A percentile compares a stretch with the other conserved stretches of the same genome.
phyloP scores from a whole-genome alignment of 1,284 basidiomycete genomes.

The Cutaneotrichosporon sp. region DNA sequence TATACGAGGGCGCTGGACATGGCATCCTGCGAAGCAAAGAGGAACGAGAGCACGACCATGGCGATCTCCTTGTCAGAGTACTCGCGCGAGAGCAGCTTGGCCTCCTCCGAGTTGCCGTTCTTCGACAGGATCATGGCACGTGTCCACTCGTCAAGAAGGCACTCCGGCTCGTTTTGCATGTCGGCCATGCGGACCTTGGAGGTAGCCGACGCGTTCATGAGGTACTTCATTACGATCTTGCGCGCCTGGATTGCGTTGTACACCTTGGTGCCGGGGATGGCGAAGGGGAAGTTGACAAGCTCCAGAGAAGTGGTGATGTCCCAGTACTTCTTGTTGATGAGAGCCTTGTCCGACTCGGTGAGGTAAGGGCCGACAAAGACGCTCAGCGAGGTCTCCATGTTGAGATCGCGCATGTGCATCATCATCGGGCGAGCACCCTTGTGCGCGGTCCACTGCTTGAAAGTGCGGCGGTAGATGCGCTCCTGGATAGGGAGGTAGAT shows the following conservation, averaged over 20 bases:
- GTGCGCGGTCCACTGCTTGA: conserved; percentile 61
- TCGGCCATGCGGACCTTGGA: conserved; percentile 80
- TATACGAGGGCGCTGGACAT: conserved; percentile 88
- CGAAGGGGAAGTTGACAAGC: conserved; percentile 97
- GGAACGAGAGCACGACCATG: conserved; percentile 91
- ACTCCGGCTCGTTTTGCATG: conserved; percentile 69
- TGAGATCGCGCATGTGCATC: conserved; percentile 85
- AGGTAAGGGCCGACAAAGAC: conserved; percentile 94
- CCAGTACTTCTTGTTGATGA: conserved; percentile 95
- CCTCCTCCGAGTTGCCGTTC: conserved; percentile 57
- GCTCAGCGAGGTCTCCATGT: conserved; percentile 95
- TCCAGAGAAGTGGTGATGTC: conserved; percentile 89
- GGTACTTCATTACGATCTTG: conserved; percentile 79
- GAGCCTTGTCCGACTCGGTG: conserved; percentile 66
- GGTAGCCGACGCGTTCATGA: conserved; percentile 70
- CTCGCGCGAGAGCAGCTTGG: conserved; percentile 57
- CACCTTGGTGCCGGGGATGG: conserved; percentile 93
- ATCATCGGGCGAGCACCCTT: conserved; percentile 65
- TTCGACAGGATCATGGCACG: conserved; percentile 60
- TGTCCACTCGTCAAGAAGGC: conserved; percentile 92
- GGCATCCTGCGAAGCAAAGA: conserved; percentile 96
- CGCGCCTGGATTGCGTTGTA: conserved; percentile 91
- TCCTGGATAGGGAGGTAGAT: conserved; percentile 89
- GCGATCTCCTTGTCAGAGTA: conserved; percentile 94
- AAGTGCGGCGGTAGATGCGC: conserved; percentile 70